These are phyloP conservation scores for Gossypium ekmanianum DNA, from an alignment of 345 rosid genomes.

Conservation along the genomic window DNA sequence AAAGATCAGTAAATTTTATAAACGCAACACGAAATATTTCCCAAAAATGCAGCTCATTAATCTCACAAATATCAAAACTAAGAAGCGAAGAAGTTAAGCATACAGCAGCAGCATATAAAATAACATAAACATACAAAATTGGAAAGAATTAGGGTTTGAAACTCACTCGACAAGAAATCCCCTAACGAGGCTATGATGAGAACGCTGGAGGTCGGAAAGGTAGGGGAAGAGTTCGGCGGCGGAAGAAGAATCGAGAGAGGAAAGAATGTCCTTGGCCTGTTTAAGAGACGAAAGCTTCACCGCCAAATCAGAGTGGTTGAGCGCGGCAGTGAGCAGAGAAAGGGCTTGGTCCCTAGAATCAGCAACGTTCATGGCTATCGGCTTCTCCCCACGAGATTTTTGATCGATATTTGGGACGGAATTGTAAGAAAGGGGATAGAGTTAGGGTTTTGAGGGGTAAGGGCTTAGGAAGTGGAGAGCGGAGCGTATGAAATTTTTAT, in stretches of 20 bases:
- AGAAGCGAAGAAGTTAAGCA: not conserved
- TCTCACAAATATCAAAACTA: not conserved
- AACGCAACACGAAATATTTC: not conserved
- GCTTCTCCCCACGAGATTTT: not conserved
- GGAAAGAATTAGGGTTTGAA: conserved; percentile 32
- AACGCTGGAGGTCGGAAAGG: conserved; percentile 68
- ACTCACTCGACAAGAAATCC: conserved; percentile 73
- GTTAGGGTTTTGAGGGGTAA: conserved; percentile 14
- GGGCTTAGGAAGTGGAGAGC: conserved; percentile 12
- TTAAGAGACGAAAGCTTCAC: conserved; percentile 85
- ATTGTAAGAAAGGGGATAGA: not conserved
- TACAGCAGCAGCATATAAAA: not conserved
- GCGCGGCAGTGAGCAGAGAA: conserved; percentile 77
- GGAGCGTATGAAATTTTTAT: conserved; percentile 1
- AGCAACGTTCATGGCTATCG: conserved; percentile 28
- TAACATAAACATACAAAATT: not conserved
- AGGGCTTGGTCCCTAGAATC: conserved; percentile 64
- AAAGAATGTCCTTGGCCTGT: conserved; percentile 70
- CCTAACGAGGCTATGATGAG: conserved; percentile 69
- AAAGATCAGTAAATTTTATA: conserved; percentile 11
- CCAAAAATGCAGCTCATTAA: not conserved
- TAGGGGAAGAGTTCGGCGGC: conserved; percentile 77
- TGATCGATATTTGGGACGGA: not conserved
- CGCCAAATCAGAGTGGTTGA: conserved; percentile 71
- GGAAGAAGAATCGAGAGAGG: conserved; percentile 56